These are phyloP conservation scores for Vigna nakashimae DNA, from an alignment of 306 rosid genomes.

Conservation along the genomic window DNA sequence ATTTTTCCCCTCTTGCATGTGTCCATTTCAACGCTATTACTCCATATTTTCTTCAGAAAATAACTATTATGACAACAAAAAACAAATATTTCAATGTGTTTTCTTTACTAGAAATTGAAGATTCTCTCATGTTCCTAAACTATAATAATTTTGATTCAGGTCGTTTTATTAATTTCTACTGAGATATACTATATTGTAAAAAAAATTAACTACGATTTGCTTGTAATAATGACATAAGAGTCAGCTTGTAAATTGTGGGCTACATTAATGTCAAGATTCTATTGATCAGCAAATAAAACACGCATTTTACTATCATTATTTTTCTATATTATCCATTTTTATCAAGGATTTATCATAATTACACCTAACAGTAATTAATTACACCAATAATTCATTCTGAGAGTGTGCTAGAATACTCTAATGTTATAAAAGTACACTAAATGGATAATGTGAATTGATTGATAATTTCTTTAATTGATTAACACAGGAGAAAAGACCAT, in stretches of 20 bases:
- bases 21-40: too few species aligned
- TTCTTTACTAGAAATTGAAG: background rate
- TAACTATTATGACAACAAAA: background rate
- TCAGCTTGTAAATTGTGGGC: too few species aligned
- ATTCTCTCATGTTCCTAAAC: background rate
- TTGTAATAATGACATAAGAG: background rate
- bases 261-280: background rate
- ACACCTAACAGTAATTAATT: background rate
- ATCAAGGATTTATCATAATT: constrained; percentile 25
- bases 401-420: background rate
- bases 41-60: too few species aligned
- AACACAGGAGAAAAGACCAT: background rate
- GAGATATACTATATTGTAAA: background rate
- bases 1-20: too few species aligned
- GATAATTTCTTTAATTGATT: background rate
- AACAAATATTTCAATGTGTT: background rate
- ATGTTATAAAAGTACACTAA: background rate
- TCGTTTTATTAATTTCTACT: background rate
- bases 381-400: background rate
- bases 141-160: background rate
- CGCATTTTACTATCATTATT: background rate
- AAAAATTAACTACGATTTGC: background rate
- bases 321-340: background rate
- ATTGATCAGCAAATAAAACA: background rate
- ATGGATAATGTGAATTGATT: background rate